Conservation (phyloP, 2,329 filamentous ascomycete genomes). For the Colletotrichum sp. region DNA sequence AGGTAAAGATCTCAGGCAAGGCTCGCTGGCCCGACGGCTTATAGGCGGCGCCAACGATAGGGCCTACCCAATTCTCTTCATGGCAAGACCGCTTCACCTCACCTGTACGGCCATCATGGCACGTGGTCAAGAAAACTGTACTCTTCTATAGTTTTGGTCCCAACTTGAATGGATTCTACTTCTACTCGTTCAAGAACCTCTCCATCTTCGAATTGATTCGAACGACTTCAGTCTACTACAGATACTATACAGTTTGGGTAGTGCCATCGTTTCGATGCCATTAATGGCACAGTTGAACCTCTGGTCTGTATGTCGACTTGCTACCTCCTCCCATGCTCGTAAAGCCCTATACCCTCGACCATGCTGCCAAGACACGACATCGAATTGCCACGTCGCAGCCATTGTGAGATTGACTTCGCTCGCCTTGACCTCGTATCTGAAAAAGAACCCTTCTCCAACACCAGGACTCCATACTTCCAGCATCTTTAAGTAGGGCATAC, state of each 20-base stretch:
- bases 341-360: not conserved
- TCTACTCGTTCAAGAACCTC: not conserved
- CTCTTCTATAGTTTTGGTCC: not conserved
- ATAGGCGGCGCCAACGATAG: too few species aligned
- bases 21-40: too few species aligned
- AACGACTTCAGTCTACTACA: not conserved
- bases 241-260: not conserved
- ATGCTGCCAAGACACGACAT: not conserved
- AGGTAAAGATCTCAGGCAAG: too few species aligned
- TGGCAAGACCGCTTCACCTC: not conserved
- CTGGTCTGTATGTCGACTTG: not conserved
- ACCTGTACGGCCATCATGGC: not conserved
- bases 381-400: not conserved
- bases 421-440: not conserved
- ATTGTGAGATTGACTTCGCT: not conserved
- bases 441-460: not conserved
- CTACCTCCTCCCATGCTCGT: not conserved
- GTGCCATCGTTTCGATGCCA: not conserved
- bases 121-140: not conserved
- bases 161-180: not conserved
- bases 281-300: not conserved
- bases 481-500: not conserved
- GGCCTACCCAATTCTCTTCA: not conserved
- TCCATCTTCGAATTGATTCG: not conserved
- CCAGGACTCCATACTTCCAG: slow-evolving; percentile 2